A percentile compares a stretch with the other conserved stretches of the same genome.
These are phyloP conservation scores for Epichloe gansuensis DNA, from an alignment of 2,329 filamentous ascomycete genomes.

Conservation along the genomic window DNA sequence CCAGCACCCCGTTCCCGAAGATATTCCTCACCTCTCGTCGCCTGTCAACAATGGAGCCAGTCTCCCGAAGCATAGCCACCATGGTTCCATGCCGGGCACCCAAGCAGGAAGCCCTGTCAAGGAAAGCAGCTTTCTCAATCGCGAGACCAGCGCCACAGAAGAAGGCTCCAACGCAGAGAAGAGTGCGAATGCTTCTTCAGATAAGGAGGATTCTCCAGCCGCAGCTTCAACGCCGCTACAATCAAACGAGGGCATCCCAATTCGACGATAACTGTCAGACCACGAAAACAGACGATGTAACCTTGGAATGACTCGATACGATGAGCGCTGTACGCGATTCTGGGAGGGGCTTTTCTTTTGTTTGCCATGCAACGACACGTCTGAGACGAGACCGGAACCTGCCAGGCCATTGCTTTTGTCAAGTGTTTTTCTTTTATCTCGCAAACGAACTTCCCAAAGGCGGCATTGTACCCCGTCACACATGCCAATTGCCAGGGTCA, in stretches of 20 bases:
- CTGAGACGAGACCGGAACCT: constrained; percentile 1
- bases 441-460: constrained; percentile 2
- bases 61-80: constrained; percentile 23
- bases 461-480: constrained; percentile 5
- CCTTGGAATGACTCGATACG: not conserved
- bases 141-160: constrained; percentile 54
- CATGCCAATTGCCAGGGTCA: not conserved
- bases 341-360: not conserved
- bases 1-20: constrained; percentile 88
- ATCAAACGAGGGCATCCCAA: constrained; percentile 41
- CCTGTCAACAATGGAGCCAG: constrained; percentile 33
- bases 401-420: not conserved
- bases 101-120: constrained; percentile 74
- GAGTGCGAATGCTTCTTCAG: constrained; percentile 8
- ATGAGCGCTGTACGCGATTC: not conserved
- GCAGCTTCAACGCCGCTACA: constrained; percentile 11
- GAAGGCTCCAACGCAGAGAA: constrained; percentile 30
- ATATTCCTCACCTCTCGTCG: constrained; percentile 79
- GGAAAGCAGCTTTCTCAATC: constrained; percentile 77
- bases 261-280: constrained; percentile 38
- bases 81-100: constrained; percentile 32
- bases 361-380: not conserved
- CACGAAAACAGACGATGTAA: not conserved
- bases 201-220: constrained; percentile 29
- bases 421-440: constrained; percentile 1